Conservation (phyloP, 164 flowering plant species). For the Protea cynaroides region DNA sequence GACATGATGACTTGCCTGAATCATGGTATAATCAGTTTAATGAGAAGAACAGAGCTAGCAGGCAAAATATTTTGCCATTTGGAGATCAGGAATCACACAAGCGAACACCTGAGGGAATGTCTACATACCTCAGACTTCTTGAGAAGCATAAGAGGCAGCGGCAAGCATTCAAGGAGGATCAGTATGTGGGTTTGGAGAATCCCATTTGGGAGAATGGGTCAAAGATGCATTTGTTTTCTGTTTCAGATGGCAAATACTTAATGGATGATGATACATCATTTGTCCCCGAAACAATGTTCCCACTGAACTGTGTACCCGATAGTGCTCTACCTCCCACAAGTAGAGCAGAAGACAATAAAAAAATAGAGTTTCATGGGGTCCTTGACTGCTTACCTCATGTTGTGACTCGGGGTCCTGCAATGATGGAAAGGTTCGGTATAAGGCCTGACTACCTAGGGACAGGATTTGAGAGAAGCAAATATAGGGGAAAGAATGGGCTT, state of each 20-base stretch:
- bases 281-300: constrained; percentile 81
- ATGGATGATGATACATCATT: constrained; percentile 47
- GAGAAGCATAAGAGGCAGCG: constrained; percentile 77
- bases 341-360: constrained; percentile 32
- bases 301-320: constrained; percentile 80
- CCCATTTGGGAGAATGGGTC: constrained; percentile 34
- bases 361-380: constrained; percentile 63
- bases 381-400: constrained; percentile 78
- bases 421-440: constrained; percentile 93
- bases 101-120: constrained; percentile 82
- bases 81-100: constrained; percentile 55
- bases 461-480: constrained; percentile 54
- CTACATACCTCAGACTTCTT: constrained; percentile 45
- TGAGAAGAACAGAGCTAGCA: constrained; percentile 57
- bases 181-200: constrained; percentile 27
- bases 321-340: constrained; percentile 49
- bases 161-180: constrained; percentile 54
- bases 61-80: constrained; percentile 37
- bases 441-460: constrained; percentile 61
- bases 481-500: constrained; percentile 44
- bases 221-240: constrained; percentile 30
- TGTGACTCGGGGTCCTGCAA: constrained; percentile 58
- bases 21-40: constrained; percentile 80
- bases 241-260: constrained; percentile 29
- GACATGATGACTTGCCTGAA: constrained; percentile 66